These are phyloP conservation scores for Terana coerulea DNA, from an alignment of 768 basidiomycete genomes.

Conservation along the genomic window DNA sequence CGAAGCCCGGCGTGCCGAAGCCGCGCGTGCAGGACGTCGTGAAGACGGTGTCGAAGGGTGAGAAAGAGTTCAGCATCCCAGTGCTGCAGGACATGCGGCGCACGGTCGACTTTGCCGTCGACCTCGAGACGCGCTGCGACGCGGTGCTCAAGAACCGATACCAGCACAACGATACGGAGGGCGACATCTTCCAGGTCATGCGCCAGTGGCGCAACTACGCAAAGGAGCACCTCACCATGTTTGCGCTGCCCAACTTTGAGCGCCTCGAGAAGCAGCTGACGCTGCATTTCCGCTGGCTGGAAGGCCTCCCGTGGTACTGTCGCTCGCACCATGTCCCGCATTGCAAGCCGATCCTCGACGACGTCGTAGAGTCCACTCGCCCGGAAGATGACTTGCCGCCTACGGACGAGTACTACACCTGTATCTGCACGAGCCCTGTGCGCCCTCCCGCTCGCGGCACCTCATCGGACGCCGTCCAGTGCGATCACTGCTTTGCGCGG, in stretches of 20 bases:
- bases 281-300: conserved; percentile 67
- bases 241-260: conserved; percentile 69
- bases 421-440: conserved; percentile 75
- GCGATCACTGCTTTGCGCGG: conserved; percentile 83
- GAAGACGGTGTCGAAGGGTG: conserved; percentile 63
- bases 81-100: conserved; percentile 63
- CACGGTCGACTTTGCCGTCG: conserved; percentile 71
- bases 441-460: conserved; percentile 73
- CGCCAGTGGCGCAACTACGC: conserved; percentile 72
- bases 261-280: conserved; percentile 65
- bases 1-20: conserved; percentile 49
- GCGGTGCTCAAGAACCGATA: conserved; percentile 65
- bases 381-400: conserved; percentile 80
- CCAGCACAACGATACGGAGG: conserved; percentile 46
- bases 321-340: conserved; percentile 62
- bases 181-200: conserved; percentile 70
- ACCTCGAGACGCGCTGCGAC: conserved; percentile 74
- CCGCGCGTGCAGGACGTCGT: conserved; percentile 69
- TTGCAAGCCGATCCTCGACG: conserved; percentile 61
- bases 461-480: conserved; percentile 82
- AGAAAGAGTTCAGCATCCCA: conserved; percentile 73
- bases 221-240: conserved; percentile 66
- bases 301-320: conserved; percentile 78
- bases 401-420: conserved; percentile 77
- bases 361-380: conserved; percentile 70